phyloP scores from a whole-genome alignment of 257 asterid genomes.

The Perilla frutescens region DNA sequence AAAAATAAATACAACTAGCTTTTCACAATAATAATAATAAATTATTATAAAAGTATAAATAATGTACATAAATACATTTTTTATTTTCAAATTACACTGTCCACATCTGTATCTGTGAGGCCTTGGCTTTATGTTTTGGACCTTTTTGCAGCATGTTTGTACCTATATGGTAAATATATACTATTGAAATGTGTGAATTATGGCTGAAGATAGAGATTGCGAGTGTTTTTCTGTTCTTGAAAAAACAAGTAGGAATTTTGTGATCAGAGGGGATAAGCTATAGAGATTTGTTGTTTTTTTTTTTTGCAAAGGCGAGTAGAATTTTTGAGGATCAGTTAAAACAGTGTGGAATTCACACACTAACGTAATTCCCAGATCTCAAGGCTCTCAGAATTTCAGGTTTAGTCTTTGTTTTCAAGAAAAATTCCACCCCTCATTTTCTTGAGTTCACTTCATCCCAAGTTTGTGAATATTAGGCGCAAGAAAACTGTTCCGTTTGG shows the following conservation, averaged over 20 bases:
- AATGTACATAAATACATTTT: constrained; percentile 1
- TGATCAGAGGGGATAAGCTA: constrained; percentile 32
- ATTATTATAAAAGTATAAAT: neutral
- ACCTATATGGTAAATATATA: constrained; percentile 49
- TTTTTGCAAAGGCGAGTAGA: constrained; percentile 42
- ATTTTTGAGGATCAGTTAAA: constrained; percentile 54
- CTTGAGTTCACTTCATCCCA: constrained; percentile 35
- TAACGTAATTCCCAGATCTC: constrained; percentile 68
- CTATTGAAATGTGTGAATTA: constrained; percentile 40
- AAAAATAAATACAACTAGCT: constrained; percentile 38
- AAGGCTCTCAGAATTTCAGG: constrained; percentile 58
- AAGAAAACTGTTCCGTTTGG: constrained; percentile 16
- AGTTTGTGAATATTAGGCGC: constrained; percentile 34
- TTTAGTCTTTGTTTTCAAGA: constrained; percentile 49
- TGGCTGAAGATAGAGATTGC: constrained; percentile 32
- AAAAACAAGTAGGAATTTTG: constrained; percentile 36
- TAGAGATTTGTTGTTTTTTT: neutral
- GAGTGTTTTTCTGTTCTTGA: constrained; percentile 39
- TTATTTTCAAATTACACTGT: constrained; percentile 42
- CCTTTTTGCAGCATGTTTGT: constrained; percentile 60
- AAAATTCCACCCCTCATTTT: constrained; percentile 39
- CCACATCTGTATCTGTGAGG: constrained; percentile 68
- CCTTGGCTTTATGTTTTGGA: constrained; percentile 71
- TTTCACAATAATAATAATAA: constrained; percentile 31
- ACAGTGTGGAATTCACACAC: constrained; percentile 48